Percentiles rank a stretch among this genome's conserved stretches.
These are phyloP conservation scores for Brettanomyces naardenensis DNA, from an alignment of 805 yeast genomes.

Conservation along the genomic window DNA sequence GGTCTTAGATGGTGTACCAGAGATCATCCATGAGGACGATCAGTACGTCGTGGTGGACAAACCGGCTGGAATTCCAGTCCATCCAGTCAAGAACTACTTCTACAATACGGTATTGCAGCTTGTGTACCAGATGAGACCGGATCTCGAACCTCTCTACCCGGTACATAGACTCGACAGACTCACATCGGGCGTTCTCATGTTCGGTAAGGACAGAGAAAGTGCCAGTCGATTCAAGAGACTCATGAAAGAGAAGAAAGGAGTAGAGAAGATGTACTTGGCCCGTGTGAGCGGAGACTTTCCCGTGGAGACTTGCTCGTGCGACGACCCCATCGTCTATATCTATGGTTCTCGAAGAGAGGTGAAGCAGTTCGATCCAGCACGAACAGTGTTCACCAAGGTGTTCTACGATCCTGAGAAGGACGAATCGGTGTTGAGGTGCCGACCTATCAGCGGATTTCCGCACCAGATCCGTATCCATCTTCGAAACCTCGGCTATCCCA, in stretches of 20 bases:
- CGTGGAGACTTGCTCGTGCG: slow-evolving; percentile 14
- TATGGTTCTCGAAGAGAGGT: slow-evolving; percentile 19
- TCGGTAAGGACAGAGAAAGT: slow-evolving; percentile 27
- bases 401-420: slow-evolving; percentile 19
- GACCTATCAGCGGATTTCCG: slow-evolving; percentile 41
- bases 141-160: slow-evolving; percentile 13
- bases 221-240: slow-evolving; percentile 1
- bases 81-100: slow-evolving; percentile 38
- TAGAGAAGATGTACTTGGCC: slow-evolving; percentile 35
- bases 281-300: slow-evolving; percentile 34
- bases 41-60: slow-evolving; percentile 37
- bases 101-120: slow-evolving; percentile 38
- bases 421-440: slow-evolving; percentile 35
- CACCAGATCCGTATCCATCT: slow-evolving; percentile 52
- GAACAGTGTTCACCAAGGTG: slow-evolving; percentile 14
- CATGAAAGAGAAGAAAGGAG: neutral
- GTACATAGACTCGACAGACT: slow-evolving; percentile 43
- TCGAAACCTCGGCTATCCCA: slow-evolving; percentile 33
- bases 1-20: slow-evolving; percentile 15
- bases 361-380: slow-evolving; percentile 12
- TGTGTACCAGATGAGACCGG: slow-evolving; percentile 15
- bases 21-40: slow-evolving; percentile 29
- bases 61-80: slow-evolving; percentile 48
- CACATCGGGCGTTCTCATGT: slow-evolving; percentile 40
- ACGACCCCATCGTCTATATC: slow-evolving; percentile 28